Base-by-base conservation (phyloP, 2,329 filamentous ascomycete species). In the Coleophoma eucalyptorum region DNA sequence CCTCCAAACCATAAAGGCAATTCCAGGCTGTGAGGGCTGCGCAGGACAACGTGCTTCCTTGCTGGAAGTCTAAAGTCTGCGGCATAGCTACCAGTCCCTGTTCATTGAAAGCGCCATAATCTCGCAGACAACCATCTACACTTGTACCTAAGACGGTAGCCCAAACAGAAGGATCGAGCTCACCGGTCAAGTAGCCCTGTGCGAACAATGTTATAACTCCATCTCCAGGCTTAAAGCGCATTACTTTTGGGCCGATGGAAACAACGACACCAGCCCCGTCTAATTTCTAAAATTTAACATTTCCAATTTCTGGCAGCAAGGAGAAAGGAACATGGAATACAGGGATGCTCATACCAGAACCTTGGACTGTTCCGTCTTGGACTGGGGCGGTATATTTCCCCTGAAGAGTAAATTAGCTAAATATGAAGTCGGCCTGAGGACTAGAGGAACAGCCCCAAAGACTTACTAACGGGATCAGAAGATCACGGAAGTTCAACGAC, bases 11-110 rank as follows among this genome's bases (percentile, higher is more conserved):
- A 47, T 77, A 81, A 3, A 83, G 63, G 5, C 76, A 77, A 56
- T 83, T 83, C 80, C 79, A 83, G 2, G 77, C 76, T 1, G 79
- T 81, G 12, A 82, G 51, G 1, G 70, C 78, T 0, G 79, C 78
- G 53, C 77, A 81, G 3, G 71, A 62, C 0, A 82, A 65, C 1
- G 76, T 81, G 21, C 72, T 68, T 1, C 70, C 75, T 53, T 82
- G 76, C 1, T 68, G 52, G 41, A 68, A 73, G 49, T 58, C 71
- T 4, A 83, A 62, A 15, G 72, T 73, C 5, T 62, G 57, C 0
- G 86, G 86, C 60, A 80, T 75, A 37, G 67, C 63, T 7, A 89
- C 82, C 3, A 89, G 74, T 1, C 81, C 83, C 43, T 87, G 66
- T 62, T 73, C 74, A 4, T 72, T 69, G 57, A 79, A 78, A 19